Percentiles rank a stretch among this genome's conserved stretches.
Evolutionary conservation across 306 rosid species (phyloP).

Genomic region (Gynostemma pentaphyllum): DNA sequence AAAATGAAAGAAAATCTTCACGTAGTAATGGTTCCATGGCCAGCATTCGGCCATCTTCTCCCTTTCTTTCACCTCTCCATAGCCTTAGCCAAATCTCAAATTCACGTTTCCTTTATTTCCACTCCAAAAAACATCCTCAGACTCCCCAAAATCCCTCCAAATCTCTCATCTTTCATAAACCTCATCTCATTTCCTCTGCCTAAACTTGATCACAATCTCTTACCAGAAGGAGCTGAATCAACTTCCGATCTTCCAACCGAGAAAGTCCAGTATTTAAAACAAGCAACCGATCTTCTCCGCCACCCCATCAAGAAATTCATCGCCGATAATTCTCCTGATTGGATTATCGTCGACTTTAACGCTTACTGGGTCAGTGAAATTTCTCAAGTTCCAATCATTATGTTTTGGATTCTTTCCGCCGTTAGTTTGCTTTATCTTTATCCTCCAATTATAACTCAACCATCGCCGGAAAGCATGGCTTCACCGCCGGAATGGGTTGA

Average conservation of each 20-base stretch:
- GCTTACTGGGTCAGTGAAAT: neutral
- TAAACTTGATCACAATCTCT: neutral
- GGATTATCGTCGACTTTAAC: neutral
- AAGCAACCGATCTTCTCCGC: neutral
- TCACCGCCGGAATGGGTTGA: neutral
- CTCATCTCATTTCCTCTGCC: neutral
- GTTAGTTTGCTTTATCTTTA: neutral
- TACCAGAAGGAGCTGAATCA: conserved; percentile 7
- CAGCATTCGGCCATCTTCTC: conserved; percentile 11
- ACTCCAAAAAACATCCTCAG: conserved; percentile 12
- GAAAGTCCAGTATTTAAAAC: neutral
- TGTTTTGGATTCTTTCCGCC: neutral
- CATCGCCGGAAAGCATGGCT: neutral
- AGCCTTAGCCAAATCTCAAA: neutral
- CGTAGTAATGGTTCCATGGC: conserved; percentile 13
- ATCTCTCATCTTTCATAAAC: neutral
- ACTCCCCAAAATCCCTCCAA: conserved; percentile 2
- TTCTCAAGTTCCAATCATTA: neutral
- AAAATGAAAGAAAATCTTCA: neutral
- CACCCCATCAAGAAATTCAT: neutral
- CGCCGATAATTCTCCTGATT: conserved; percentile 2
- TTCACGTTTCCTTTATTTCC: conserved; percentile 11
- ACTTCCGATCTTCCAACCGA: neutral
- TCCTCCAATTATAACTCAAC: too few species aligned
- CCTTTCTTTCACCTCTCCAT: conserved; percentile 1